A percentile compares a stretch with the other conserved stretches of the same genome.
Evolutionary conservation across 805 yeast genomes (phyloP).

Genomic region (Pichia paraexigua): DNA sequence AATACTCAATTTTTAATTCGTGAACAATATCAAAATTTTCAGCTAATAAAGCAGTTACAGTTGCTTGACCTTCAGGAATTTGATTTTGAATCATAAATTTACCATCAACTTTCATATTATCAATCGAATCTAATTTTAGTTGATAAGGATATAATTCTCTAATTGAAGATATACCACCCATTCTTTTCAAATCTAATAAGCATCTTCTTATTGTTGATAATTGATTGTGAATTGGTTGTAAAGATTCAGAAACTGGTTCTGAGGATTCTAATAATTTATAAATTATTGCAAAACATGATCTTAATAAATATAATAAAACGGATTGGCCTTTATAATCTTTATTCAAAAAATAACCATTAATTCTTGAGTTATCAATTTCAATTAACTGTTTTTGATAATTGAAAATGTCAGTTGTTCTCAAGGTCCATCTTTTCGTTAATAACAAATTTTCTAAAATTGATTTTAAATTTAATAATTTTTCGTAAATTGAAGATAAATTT

Average conservation of each 20-base stretch:
- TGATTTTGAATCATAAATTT: conserved; percentile 82
- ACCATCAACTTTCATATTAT: conserved; percentile 82
- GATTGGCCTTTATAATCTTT: conserved; percentile 45
- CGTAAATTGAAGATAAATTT: conserved; percentile 51
- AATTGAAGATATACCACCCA: conserved; percentile 83
- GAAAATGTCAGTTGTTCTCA: conserved; percentile 91
- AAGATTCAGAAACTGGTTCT: conserved; percentile 92
- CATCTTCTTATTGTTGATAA: conserved; percentile 86
- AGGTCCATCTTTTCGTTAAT: conserved; percentile 94
- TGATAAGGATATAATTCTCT: conserved; percentile 95
- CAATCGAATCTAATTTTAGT: conserved; percentile 85
- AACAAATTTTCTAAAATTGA: conserved; percentile 71
- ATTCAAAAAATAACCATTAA: conserved; percentile 46
- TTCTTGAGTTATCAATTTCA: conserved; percentile 64
- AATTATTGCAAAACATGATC: conserved; percentile 87
- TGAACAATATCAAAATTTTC: conserved; percentile 93
- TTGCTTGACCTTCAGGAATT: conserved; percentile 97
- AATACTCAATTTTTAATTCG: conserved; percentile 81
- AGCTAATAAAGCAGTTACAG: conserved; percentile 81
- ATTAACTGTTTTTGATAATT: conserved; percentile 68
- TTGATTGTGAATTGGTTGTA: conserved; percentile 91
- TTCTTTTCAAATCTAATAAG: conserved; percentile 77
- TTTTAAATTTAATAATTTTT: conserved; percentile 56
- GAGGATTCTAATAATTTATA: conserved; percentile 84
- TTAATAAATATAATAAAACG: conserved; percentile 63